Base-by-base conservation (phyloP, 1,139 yeast species). In the Saccharomycopsis hybrid region DNA sequence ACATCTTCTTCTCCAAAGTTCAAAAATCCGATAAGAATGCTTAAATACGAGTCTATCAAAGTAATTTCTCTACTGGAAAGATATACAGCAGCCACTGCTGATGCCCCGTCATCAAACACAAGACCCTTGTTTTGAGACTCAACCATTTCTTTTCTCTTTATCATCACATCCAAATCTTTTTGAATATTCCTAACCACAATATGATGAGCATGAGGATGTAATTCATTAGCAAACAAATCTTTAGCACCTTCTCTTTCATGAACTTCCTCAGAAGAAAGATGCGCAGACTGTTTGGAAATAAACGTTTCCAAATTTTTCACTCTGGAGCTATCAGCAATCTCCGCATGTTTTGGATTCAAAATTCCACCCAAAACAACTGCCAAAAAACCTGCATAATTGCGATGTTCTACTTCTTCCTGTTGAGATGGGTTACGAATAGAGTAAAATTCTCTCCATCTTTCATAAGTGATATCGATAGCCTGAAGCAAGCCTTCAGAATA, bases 401-500 rank as follows among this genome's bases (percentile, higher is more conserved):
- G 70, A 59, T 78, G 78, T 29, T 79, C 73, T 25, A 27, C 72
- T 18, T 71, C 73, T 47, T 61, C 61, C 3, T 62, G 44, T 13
- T 54, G 50, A 28, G 31, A 56, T 55, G 58, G 54, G 67, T 58
- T 39, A 59, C 48, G 43, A 3, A 62, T 62, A 47, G 60, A 62
- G 33, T 55, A 62, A 44, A 65, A 58, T 13, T 49, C 55, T 25
- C 35, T 44, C 86, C 87, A 81, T 41, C 80, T 69, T 39, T 72
- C 72, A 60, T 76, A 82, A 52, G 84, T 75, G 40, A 78, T 65
- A 3, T 72, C 61, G 85, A 92, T 83, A 1, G 82, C 78, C 51
- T 76, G 78, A 41, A 77, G 69, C 38, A 86, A 65, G 1, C 87
- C 77, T 39, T 71, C 69, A 0, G 87, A 79, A 1, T 90, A 86